phyloP scores from a whole-genome alignment of 1,284 basidiomycete species.

The Ganoderma sinense region DNA sequence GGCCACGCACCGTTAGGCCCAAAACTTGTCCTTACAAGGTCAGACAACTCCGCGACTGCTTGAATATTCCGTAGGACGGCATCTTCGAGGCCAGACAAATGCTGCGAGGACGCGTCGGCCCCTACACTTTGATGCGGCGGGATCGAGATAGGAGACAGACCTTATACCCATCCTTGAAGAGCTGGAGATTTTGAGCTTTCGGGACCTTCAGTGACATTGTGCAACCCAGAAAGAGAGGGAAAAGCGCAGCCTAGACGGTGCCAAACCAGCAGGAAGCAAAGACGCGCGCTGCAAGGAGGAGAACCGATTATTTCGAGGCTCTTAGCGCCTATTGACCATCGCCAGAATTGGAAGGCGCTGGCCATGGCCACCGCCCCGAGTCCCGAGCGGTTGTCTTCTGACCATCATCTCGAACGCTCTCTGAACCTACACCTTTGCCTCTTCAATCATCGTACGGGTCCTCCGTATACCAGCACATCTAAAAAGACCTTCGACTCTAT shows the following conservation, averaged over 20 bases:
- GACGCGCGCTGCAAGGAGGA: no score
- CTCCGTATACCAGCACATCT: no score
- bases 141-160: slow-evolving; percentile 44
- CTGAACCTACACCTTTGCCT: no score
- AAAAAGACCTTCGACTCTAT: no score
- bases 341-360: no score
- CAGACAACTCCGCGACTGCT: slow-evolving; percentile 92
- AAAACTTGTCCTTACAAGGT: slow-evolving; percentile 96
- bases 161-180: slow-evolving; percentile 97
- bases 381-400: no score
- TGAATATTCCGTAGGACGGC: slow-evolving; percentile 95
- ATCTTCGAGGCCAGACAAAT: slow-evolving; percentile 91
- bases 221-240: background rate
- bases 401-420: no score
- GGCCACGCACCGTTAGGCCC: slow-evolving; percentile 87
- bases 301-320: no score
- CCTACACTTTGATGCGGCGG: background rate
- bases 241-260: background rate
- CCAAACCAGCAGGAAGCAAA: background rate
- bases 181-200: slow-evolving; percentile 86
- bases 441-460: no score
- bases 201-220: slow-evolving; percentile 94
- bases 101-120: slow-evolving; percentile 52
- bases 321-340: no score
- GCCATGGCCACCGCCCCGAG: no score